Evolutionary conservation across 768 basidiomycete genomes (phyloP).

Genomic region (Nevesoporus exiguus): DNA sequence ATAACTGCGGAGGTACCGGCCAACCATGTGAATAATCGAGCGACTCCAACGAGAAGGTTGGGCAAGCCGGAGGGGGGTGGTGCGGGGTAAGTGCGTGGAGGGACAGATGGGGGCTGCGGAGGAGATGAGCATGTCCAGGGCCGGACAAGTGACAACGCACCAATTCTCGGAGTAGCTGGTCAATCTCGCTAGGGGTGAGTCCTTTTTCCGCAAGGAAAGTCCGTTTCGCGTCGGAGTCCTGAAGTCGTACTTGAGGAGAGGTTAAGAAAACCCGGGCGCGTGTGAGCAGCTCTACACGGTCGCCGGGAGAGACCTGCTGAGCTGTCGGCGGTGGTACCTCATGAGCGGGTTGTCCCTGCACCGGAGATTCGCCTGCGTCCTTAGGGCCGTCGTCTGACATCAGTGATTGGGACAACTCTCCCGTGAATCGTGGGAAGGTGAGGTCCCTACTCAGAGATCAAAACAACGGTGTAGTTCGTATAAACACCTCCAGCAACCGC

Average conservation of each 20-base stretch:
- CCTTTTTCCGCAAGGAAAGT: slow-evolving; percentile 71
- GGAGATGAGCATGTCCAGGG: slow-evolving; percentile 7
- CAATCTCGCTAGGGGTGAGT: slow-evolving; percentile 56
- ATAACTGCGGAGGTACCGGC: slow-evolving; percentile 58
- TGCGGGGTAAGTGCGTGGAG: slow-evolving; percentile 72
- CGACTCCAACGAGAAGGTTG: slow-evolving; percentile 56
- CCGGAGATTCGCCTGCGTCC: neutral
- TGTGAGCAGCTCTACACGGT: slow-evolving; percentile 44
- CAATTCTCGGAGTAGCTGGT: slow-evolving; percentile 51
- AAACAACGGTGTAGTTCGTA: no score
- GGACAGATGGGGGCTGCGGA: slow-evolving; percentile 45
- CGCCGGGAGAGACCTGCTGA: slow-evolving; percentile 3
- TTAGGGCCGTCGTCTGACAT: slow-evolving; percentile 4
- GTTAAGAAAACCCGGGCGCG: slow-evolving; percentile 62
- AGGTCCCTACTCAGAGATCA: no score
- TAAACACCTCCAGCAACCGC: no score
- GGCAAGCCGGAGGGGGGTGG: slow-evolving; percentile 68
- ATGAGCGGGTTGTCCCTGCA: neutral
- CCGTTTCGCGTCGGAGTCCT: slow-evolving; percentile 55
- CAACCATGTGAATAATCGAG: slow-evolving; percentile 62
- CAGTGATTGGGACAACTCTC: no score
- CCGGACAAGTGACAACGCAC: slow-evolving; percentile 36
- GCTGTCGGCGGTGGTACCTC: neutral
- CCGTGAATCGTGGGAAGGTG: neutral
- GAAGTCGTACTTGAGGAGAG: slow-evolving; percentile 61